These are phyloP conservation scores for Mycogone perniciosa DNA, from an alignment of 2,329 filamentous ascomycete genomes.

Conservation along the genomic window DNA sequence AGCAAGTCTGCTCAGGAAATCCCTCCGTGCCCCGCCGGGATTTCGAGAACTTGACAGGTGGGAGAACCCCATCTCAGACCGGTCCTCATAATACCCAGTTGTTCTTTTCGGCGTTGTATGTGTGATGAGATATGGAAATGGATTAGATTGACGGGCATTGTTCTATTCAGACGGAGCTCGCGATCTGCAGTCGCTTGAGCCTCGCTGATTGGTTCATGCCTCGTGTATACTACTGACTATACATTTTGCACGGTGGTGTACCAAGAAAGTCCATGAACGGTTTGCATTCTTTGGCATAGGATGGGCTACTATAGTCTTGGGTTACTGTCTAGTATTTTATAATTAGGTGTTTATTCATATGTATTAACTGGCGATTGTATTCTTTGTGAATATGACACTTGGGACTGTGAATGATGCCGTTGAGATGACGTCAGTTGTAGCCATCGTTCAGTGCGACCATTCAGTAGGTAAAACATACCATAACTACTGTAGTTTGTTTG, in stretches of 20 bases:
- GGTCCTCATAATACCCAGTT: slow-evolving; percentile 26
- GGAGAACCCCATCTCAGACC: slow-evolving; percentile 31
- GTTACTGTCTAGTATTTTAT: neutral
- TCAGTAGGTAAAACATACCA: too few relatives aligned
- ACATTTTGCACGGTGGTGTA: slow-evolving; percentile 7
- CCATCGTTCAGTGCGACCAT: too few relatives aligned
- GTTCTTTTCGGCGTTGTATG: slow-evolving; percentile 6
- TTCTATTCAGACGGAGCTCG: neutral
- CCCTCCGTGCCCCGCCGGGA: slow-evolving; percentile 24
- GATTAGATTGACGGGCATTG: slow-evolving; percentile 1
- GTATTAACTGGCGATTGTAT: neutral
- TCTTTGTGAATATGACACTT: too few relatives aligned
- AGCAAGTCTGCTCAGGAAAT: slow-evolving; percentile 35
- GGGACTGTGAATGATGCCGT: too few relatives aligned
- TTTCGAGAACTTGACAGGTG: slow-evolving; percentile 22
- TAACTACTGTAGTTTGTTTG: too few relatives aligned
- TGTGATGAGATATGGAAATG: neutral
- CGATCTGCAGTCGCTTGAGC: neutral
- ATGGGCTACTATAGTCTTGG: neutral
- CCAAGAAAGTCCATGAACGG: slow-evolving; percentile 3
- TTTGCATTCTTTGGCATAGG: neutral
- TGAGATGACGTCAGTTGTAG: too few relatives aligned
- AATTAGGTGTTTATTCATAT: neutral
- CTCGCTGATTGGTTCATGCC: neutral
- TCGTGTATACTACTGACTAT: slow-evolving; percentile 1